Evolutionary conservation across 2,329 filamentous ascomycete species (phyloP).

Genomic region (Cordyceps tenuipes): DNA sequence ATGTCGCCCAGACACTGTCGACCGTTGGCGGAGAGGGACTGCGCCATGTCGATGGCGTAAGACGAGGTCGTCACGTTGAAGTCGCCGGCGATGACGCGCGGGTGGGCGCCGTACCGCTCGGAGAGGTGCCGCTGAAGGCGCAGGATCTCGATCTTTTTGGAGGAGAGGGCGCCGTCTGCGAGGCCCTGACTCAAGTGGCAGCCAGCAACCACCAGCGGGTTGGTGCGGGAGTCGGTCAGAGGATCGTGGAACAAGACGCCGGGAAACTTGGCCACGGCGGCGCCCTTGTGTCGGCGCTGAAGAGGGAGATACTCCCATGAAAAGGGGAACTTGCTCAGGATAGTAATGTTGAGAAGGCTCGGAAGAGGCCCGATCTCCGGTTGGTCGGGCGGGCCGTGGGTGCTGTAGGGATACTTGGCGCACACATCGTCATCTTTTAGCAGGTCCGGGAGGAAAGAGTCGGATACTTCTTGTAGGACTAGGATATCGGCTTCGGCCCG

Average conservation of each 20-base stretch:
- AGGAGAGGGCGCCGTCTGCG: conserved; percentile 46
- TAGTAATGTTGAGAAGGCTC: conserved; percentile 51
- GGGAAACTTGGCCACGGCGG: conserved; percentile 39
- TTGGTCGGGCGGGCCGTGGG: conserved; percentile 48
- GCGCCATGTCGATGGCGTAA: conserved; percentile 44
- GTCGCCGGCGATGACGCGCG: conserved; percentile 54
- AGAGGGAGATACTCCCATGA: conserved; percentile 48
- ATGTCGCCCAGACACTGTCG: conserved; percentile 34
- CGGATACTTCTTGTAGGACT: conserved; percentile 56
- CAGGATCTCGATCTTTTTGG: conserved; percentile 49
- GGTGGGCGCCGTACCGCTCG: conserved; percentile 30
- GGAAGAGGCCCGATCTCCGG: conserved; percentile 45
- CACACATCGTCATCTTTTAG: conserved; percentile 38
- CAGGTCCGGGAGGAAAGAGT: conserved; percentile 51
- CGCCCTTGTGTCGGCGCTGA: conserved; percentile 48
- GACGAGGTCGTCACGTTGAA: conserved; percentile 56
- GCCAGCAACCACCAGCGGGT: conserved; percentile 39
- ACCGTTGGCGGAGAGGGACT: conserved; percentile 43
- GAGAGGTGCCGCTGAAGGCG: conserved; percentile 39
- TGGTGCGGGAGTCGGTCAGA: conserved; percentile 30
- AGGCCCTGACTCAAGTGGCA: conserved; percentile 56
- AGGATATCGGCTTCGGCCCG: conserved; percentile 38
- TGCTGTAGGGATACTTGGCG: conserved; percentile 44
- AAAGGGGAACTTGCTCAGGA: conserved; percentile 49
- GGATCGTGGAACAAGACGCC: conserved; percentile 18